Base-by-base conservation (phyloP, 1,139 yeast species). In the Nadsonia commutata region DNA sequence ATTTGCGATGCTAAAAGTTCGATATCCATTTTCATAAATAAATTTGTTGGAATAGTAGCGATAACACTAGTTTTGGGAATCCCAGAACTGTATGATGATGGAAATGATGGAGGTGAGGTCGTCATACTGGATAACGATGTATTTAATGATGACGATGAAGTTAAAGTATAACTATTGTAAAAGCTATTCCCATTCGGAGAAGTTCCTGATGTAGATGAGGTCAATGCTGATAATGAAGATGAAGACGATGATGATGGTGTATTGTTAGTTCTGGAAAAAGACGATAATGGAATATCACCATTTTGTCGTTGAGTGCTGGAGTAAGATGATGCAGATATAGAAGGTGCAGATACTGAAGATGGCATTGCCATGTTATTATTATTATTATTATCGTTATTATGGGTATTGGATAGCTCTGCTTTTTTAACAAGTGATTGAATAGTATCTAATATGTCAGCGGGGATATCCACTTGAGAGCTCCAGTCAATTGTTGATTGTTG, bases 1-100 rank as follows among this genome's bases (percentile, higher is more conserved):
- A 65, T 54, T 49, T 65, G 69, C 11, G 54, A 53, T 2, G 67
- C 65, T 43, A 65, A 49, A 17, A 52, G 45, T 38, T 54, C 57
- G 18, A 54, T 48, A 19, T 54, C 54, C 22, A 56, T 45, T 31
- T 60, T 63, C 27, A 62, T 46, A 45, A 65, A 59, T 31, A 59
- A 43, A 36, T 60, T 63, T 9, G 65, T 60, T 1, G 68, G 54
- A 2, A 58, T 50, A 4, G 51, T 46, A 16, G 48, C 44, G 9
- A 48, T 38, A 39, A 11, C 19, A 36, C 51, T 51, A 13, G 45
- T 20, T 21, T 42, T 42, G 40, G 43, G 36, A n/a, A 31, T 16
- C 18, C 6, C 17, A 5, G 18, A 31, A 16, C 7, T 41, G 43
- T 20, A 36, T 37, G 11, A 36, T 36, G n/a, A 27, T 13, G 37